Evolutionary conservation across 768 basidiomycete species (phyloP).

Genomic region (Suillus paluster): DNA sequence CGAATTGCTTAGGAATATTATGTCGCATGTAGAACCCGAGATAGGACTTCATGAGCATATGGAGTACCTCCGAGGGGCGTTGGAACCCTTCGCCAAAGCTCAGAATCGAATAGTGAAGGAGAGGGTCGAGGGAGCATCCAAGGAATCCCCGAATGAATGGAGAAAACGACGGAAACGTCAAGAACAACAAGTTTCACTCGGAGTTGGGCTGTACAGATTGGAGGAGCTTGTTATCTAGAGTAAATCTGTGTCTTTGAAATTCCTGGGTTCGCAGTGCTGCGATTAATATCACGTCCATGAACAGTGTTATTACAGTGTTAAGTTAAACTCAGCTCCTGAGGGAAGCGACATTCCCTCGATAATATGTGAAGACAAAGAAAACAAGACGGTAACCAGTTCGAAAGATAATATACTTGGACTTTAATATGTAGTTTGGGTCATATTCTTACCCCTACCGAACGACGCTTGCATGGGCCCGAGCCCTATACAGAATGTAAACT

Average conservation of each 20-base stretch:
- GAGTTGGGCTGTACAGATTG: constrained; percentile 37
- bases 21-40: constrained; percentile 59
- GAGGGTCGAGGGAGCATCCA: constrained; percentile 35
- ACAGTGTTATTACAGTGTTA: constrained; percentile 30
- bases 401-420: too few species aligned
- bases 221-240: constrained; percentile 67
- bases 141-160: constrained; percentile 47
- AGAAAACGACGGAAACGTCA: constrained; percentile 55
- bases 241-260: not conserved
- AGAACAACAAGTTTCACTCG: constrained; percentile 37
- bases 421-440: too few species aligned
- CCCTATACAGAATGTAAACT: not conserved
- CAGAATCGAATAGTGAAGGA: constrained; percentile 55
- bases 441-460: too few species aligned
- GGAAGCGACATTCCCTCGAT: too few species aligned
- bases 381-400: too few species aligned
- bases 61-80: constrained; percentile 56
- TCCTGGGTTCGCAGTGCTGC: not conserved
- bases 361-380: too few species aligned
- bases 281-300: constrained; percentile 16
- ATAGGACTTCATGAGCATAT: constrained; percentile 52
- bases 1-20: constrained; percentile 50
- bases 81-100: constrained; percentile 65
- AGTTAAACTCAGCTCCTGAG: not conserved
- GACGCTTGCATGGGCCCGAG: too few species aligned